Conservation (phyloP, 116 monocot species). For the Cymodocea nodosa region DNA sequence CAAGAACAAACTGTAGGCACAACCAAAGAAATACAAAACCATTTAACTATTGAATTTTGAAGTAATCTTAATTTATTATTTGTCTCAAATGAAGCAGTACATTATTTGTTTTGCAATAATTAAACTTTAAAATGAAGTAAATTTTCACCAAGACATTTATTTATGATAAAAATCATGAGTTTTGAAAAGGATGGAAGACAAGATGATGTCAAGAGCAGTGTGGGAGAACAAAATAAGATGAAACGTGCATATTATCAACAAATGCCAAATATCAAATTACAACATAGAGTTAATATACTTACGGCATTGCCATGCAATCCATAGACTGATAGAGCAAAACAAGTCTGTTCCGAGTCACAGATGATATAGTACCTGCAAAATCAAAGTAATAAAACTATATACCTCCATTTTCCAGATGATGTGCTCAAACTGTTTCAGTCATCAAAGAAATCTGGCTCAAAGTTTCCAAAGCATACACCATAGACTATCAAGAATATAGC, state of each 20-base stretch:
- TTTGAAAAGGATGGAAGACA: neutral
- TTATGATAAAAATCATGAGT: neutral
- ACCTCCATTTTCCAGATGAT: neutral
- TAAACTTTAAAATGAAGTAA: neutral
- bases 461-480: too few species aligned
- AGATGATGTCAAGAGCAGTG: neutral
- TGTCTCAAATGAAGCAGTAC: too few species aligned
- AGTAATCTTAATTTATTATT: too few species aligned
- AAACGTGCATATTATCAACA: neutral
- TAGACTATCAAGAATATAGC: too few species aligned
- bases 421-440: neutral
- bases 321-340: constrained; percentile 58
- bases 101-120: too few species aligned
- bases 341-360: constrained; percentile 44
- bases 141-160: too few species aligned
- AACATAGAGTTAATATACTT: constrained; percentile 17
- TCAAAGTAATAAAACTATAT: constrained; percentile 2
- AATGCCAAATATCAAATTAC: neutral
- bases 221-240: neutral
- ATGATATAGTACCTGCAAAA: constrained; percentile 62
- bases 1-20: too few species aligned
- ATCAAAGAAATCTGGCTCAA: too few species aligned
- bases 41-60: too few species aligned
- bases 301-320: constrained; percentile 64
- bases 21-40: too few species aligned